Base-by-base conservation (phyloP, 352 stramenopile species). In the Phytophthora brassicae region DNA sequence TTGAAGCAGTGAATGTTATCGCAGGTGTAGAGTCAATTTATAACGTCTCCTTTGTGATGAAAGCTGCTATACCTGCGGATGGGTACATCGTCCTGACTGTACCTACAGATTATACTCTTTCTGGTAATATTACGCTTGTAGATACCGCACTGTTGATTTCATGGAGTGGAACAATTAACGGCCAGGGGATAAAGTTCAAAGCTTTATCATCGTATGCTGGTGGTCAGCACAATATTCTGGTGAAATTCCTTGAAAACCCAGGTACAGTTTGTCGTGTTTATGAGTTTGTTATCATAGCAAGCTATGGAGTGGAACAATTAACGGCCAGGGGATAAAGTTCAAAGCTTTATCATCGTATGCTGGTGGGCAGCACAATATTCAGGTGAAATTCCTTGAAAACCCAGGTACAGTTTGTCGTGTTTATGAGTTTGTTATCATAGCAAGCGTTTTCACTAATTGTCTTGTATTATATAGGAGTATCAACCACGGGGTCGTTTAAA, bases 191-290 rank as follows among this genome's bases (percentile, higher is more conserved):
- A 2, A 38, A 29, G 11, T 75, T 79, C 36, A 22, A 56, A 26
- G 6, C 50, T 2, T n/a, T 44, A 14, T 39, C 47, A 23, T 14
- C 26, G 16, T 68, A 68, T 11, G n/a, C 23, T 53, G 24, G 45
- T 24, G 58, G 65, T 8, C 26, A 48, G 6, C 51, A 77, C 26
- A 68, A 13, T 28, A 22, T 71, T 43, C 56, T 59, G 49, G 47
- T 80, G 14, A 53, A 52, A 9, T 59, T 47, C 55, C 38, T 80
- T 17, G 36, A 64, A 38, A 84, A 79, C 16, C 69, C 75, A 77
- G 75, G 71, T 77, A 59, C 49, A 51, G 7, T 6, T 20, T 52
- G 13, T 42, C 22, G 29, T 20, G 31, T 35, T 28, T n/a, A n/a
- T n/a, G n/a, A n/a, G n/a, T n/a, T n/a, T n/a, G n/a, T n/a, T n/a